phyloP scores from a whole-genome alignment of 345 rosid genomes.

The Firmiana major region DNA sequence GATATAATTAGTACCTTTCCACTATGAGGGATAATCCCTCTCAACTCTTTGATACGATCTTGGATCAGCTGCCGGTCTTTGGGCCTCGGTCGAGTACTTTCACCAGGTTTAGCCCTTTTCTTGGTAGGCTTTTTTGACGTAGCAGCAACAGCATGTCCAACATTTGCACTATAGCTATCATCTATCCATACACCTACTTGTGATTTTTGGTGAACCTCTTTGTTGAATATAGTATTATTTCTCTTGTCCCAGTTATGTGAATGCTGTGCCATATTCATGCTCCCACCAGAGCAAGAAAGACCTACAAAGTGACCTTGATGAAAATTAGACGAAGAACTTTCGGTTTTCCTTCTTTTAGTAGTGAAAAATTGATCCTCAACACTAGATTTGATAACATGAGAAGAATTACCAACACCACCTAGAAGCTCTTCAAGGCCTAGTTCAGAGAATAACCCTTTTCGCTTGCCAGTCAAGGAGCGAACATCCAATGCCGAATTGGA shows the following conservation, averaged over 20 bases:
- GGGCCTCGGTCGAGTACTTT: conserved; percentile 83
- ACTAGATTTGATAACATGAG: conserved; percentile 27
- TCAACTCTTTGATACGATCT: conserved; percentile 85
- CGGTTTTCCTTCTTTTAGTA: conserved; percentile 48
- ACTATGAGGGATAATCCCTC: conserved; percentile 80
- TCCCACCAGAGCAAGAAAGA: conserved; percentile 32
- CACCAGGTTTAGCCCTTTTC: conserved; percentile 84
- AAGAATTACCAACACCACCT: conserved; percentile 35
- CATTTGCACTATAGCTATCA: conserved; percentile 65
- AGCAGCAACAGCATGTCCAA: conserved; percentile 27
- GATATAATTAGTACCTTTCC: conserved; percentile 53
- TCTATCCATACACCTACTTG: conserved; percentile 68
- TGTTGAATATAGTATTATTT: conserved; percentile 20
- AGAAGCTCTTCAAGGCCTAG: conserved; percentile 64
- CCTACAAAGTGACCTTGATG: conserved; percentile 24
- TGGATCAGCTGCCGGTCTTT: conserved; percentile 95
- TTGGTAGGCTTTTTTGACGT: conserved; percentile 42
- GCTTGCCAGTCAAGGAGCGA: conserved; percentile 23
- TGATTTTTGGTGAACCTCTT: conserved; percentile 37
- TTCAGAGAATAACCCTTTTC: conserved; percentile 75
- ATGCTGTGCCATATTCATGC: conserved; percentile 24
- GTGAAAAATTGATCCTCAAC: conserved; percentile 36
- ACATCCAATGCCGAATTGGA: conserved; percentile 29
- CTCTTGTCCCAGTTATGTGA: conserved; percentile 22
- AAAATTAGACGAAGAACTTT: conserved; percentile 31